Conservation (phyloP, 345 rosid species). For the Citrus mangshanensis region DNA sequence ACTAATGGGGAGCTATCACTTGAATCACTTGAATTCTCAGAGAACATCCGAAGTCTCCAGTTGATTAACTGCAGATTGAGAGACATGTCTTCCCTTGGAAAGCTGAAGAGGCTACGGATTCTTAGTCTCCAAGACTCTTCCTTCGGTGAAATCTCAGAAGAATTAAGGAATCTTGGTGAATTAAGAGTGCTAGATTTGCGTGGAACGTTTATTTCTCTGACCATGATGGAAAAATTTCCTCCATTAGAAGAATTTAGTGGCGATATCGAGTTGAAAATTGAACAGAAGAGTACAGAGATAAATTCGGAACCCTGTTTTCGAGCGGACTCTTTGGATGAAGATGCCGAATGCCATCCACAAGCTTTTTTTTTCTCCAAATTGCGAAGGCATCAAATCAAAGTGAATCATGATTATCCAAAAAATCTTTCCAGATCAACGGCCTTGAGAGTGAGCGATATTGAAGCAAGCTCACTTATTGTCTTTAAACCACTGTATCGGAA, state of each 20-base stretch:
- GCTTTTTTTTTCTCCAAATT: neutral
- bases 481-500: neutral
- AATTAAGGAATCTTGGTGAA: neutral
- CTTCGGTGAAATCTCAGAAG: neutral
- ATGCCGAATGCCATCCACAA: too few species aligned
- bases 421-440: neutral
- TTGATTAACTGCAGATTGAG: neutral
- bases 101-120: constrained; percentile 1
- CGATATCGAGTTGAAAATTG: too few species aligned
- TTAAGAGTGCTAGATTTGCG: constrained; percentile 5
- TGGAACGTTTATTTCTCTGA: neutral
- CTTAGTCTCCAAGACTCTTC: neutral
- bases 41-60: neutral
- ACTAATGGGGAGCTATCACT: too few species aligned
- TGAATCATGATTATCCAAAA: neutral
- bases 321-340: too few species aligned
- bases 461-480: neutral
- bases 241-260: constrained; percentile 1
- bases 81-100: neutral
- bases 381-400: neutral
- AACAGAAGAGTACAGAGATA: too few species aligned
- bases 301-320: too few species aligned
- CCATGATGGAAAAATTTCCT: neutral
- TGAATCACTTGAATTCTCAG: neutral
- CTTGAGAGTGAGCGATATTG: neutral